Evolutionary conservation across 129 eudicot genomes (phyloP), one percentile per base, ranked within the genome.

Genomic region (Chrysanthemum lavandulifolium): DNA sequence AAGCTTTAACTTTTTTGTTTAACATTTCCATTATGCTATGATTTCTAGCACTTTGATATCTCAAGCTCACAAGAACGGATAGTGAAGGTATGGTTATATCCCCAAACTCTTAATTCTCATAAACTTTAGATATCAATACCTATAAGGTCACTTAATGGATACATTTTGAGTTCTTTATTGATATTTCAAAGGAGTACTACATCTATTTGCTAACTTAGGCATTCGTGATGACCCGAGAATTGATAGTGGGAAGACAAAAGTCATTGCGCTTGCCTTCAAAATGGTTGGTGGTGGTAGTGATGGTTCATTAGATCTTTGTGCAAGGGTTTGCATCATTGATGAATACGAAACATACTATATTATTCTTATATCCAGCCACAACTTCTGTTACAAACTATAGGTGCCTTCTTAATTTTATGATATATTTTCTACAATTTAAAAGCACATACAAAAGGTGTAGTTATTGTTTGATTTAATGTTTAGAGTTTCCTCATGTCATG

Each of bases 241-340:
- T 6, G 96, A 81, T 60, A 79, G 72, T 14, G 84, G 69, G 53
- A 72, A 84, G 76, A 65, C 81, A 77, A 80, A 71, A 74, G 91
- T 76, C 67, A 90, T 94, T 65, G 85, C 94, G 15, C 88, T 90
- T 64, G 96, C 93, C 5, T 88, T 96, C 86, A 94, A 90, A 79
- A 90, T 87, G 99, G 99, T 94, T 50, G 99, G 99, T 10, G 99
- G 97, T 63, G 97, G 97, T 14, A 90, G 96, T 66, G 97, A 94
- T 80, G 99, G 97, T 33, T 86, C 99, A 58, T 29, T 29, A 29
- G 99, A 94, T 80, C 81, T 90, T 29, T 94, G 97, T 78, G 96
- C 91, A 48, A 84, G 96, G 71, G 88, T 94, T 67, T 94, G 99
- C 80, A 87, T 94, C 51, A 81, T 86, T 27, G 99, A 94, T 72